Conservation (phyloP, 176 grass and related monocot genomes). For the Dactylis glomerata region DNA sequence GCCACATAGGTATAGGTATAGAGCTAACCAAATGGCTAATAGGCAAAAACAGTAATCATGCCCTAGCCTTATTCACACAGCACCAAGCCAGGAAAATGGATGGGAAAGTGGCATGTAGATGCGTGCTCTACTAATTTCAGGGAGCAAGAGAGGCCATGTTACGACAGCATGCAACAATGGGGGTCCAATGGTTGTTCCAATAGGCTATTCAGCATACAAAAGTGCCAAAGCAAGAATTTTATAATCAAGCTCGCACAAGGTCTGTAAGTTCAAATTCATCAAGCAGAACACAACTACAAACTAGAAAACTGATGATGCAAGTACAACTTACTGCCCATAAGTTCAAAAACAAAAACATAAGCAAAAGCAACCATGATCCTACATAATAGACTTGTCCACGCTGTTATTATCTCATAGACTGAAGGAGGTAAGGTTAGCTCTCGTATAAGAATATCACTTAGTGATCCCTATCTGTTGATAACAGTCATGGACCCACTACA, state of each 20-base stretch:
- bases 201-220: too few species aligned
- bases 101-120: not conserved
- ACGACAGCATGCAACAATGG: not conserved
- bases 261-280: not conserved
- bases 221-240: not conserved
- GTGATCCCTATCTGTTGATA: not conserved
- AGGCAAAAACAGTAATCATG: not conserved
- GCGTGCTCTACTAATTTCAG: constrained; percentile 1
- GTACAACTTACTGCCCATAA: not conserved
- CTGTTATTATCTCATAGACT: not conserved
- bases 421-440: not conserved
- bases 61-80: constrained; percentile 6
- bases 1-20: not conserved
- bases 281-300: not conserved
- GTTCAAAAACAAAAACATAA: not conserved
- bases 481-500: not conserved
- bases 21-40: constrained; percentile 7
- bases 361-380: not conserved
- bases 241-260: not conserved
- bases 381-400: not conserved
- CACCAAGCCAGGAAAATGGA: not conserved
- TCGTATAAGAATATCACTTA: constrained; percentile 7
- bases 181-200: not conserved
- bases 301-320: not conserved
- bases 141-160: not conserved